phyloP scores from a whole-genome alignment of 2,329 filamentous ascomycete genomes.

The Leptographium radiaticola region DNA sequence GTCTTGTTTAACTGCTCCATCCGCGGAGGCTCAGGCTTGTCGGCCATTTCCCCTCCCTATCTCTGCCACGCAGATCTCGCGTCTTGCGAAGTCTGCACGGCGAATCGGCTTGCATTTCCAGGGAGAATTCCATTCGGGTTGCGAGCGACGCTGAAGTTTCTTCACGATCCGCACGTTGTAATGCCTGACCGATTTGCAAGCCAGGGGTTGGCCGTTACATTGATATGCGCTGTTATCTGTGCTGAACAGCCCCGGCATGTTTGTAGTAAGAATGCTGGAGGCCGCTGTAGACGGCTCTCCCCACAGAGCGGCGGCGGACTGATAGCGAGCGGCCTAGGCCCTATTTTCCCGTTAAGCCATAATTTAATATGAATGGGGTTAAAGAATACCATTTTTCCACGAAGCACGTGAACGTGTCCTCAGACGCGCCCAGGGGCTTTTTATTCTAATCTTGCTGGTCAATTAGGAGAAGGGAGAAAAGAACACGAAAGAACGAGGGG shows the following conservation, averaged over 20 bases:
- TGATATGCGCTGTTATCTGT: not conserved
- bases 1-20: constrained; percentile 33
- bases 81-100: constrained; percentile 6
- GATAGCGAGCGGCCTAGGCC: no score
- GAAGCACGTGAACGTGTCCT: constrained; percentile 4
- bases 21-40: constrained; percentile 18
- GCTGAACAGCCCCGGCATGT: no score
- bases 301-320: no score
- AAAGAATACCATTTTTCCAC: not conserved
- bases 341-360: no score
- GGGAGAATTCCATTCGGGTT: not conserved
- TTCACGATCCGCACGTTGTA: not conserved
- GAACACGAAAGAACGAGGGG: not conserved
- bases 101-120: not conserved
- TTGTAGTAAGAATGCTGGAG: no score
- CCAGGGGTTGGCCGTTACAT: constrained; percentile 7
- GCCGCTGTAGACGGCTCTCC: no score
- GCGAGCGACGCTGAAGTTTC: not conserved
- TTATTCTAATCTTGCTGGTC: constrained; percentile 4
- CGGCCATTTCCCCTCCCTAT: constrained; percentile 12
- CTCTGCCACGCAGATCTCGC: not conserved
- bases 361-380: no score
- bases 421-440: not conserved
- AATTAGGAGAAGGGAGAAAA: constrained; percentile 1
- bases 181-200: constrained; percentile 2